Percentiles rank a stretch among this genome's conserved stretches.
These are phyloP conservation scores for Aspergillus sp. DNA, from an alignment of 2,329 filamentous ascomycete species.

Conservation along the genomic window DNA sequence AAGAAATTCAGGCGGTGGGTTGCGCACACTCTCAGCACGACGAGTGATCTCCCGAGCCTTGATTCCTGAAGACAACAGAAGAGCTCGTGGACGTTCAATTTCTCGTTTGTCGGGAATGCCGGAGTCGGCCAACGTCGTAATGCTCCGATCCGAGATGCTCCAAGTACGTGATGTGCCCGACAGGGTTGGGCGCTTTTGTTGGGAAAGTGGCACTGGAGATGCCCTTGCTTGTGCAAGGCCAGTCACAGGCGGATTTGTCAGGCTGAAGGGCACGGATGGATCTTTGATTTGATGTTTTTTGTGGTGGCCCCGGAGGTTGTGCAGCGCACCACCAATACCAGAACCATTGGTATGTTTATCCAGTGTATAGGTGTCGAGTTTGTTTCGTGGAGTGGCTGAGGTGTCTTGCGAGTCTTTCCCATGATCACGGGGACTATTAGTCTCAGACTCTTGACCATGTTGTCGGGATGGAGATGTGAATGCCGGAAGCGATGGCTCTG, in stretches of 20 bases:
- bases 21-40: constrained; percentile 51
- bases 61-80: constrained; percentile 80
- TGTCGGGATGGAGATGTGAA: constrained; percentile 46
- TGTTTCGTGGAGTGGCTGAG: constrained; percentile 12
- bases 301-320: constrained; percentile 15
- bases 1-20: constrained; percentile 32
- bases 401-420: constrained; percentile 5
- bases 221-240: constrained; percentile 40
- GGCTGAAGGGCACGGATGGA: constrained; percentile 22
- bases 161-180: constrained; percentile 47
- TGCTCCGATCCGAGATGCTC: constrained; percentile 53
- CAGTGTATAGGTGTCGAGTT: constrained; percentile 3
- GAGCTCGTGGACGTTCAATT: constrained; percentile 69
- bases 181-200: constrained; percentile 29
- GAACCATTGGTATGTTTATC: constrained; percentile 17
- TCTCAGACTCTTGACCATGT: constrained; percentile 23
- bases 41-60: constrained; percentile 78
- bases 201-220: constrained; percentile 17
- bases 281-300: constrained; percentile 23
- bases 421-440: constrained; percentile 9
- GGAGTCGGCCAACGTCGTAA: constrained; percentile 30
- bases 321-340: constrained; percentile 26
- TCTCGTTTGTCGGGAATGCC: constrained; percentile 61
- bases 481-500: constrained; percentile 44
- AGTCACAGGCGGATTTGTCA: constrained; percentile 40